Conservation (phyloP, 2,329 filamentous ascomycete species). For the Penicillium sclerotiorum region DNA sequence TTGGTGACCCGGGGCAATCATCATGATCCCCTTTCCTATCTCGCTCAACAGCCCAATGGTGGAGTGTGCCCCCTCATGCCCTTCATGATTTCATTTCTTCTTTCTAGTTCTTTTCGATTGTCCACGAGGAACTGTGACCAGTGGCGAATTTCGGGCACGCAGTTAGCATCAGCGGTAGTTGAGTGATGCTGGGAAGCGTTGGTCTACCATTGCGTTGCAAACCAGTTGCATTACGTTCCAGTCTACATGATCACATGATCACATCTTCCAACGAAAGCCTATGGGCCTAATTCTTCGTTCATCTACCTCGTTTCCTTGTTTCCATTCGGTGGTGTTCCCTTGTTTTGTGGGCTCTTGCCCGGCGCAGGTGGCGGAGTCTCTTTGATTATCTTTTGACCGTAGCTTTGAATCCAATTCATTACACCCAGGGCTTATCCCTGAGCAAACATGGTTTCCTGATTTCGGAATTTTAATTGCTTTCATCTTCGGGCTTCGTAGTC, state of each 20-base stretch:
- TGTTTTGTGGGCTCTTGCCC: not conserved
- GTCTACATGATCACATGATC: slow-evolving; percentile 19
- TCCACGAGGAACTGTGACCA: not conserved
- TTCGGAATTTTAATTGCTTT: no score
- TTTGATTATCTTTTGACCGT: not conserved
- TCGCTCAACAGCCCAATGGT: slow-evolving; percentile 1
- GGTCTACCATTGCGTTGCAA: slow-evolving; percentile 15
- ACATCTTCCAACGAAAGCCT: slow-evolving; percentile 20
- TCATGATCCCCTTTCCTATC: slow-evolving; percentile 9
- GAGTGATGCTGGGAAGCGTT: slow-evolving; percentile 1
- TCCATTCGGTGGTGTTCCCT: not conserved
- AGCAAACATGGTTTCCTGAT: no score
- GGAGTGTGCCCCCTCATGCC: slow-evolving; percentile 6
- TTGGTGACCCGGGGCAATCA: slow-evolving; percentile 11
- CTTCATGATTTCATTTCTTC: slow-evolving; percentile 2
- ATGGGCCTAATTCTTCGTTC: slow-evolving; percentile 22
- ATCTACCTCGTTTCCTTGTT: slow-evolving; percentile 18
- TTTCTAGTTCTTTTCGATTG: not conserved
- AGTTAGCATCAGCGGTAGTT: slow-evolving; percentile 7
- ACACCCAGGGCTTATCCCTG: not conserved
- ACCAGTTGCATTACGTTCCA: slow-evolving; percentile 8
- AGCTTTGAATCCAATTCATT: not conserved
- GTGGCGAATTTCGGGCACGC: slow-evolving; percentile 9
- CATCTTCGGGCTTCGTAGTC: no score
- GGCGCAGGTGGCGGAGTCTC: not conserved